These are phyloP conservation scores for Pythium dissotocum DNA, from an alignment of 352 stramenopile genomes.

Conservation along the genomic window DNA sequence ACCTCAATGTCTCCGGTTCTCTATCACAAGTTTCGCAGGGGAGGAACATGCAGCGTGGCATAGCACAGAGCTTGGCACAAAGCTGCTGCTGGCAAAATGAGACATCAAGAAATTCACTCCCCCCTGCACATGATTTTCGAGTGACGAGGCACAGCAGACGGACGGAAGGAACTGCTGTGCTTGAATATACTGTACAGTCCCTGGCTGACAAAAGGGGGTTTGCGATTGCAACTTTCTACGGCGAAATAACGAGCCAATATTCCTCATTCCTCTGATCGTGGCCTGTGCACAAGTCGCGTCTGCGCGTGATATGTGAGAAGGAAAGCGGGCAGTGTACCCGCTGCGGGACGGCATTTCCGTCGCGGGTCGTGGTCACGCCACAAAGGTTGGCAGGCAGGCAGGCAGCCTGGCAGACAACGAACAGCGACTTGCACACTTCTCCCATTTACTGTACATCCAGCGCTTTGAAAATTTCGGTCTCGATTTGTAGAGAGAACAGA, in stretches of 20 bases:
- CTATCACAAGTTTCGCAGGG: conserved; percentile 6
- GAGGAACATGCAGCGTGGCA: not conserved
- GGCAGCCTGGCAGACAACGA: not conserved
- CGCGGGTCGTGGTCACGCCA: not conserved
- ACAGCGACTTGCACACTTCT: not conserved
- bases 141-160: conserved; percentile 4
- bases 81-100: not conserved
- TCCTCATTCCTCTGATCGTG: not conserved
- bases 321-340: not conserved
- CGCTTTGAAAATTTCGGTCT: not conserved
- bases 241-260: not conserved
- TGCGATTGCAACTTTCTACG: not conserved
- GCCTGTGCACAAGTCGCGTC: not conserved
- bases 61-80: too few species aligned
- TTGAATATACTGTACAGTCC: not conserved
- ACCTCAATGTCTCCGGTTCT: not conserved
- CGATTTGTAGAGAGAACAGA: not conserved
- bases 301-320: conserved; percentile 6
- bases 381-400: not conserved
- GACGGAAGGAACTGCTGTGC: not conserved
- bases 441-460: not conserved
- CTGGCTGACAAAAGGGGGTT: not conserved
- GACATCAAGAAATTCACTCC: not conserved
- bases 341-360: not conserved
- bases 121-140: not conserved